Evolutionary conservation across 2,329 filamentous ascomycete genomes (phyloP), one percentile per base, ranked within the genome.

Genomic region (Macrophomina tecta): DNA sequence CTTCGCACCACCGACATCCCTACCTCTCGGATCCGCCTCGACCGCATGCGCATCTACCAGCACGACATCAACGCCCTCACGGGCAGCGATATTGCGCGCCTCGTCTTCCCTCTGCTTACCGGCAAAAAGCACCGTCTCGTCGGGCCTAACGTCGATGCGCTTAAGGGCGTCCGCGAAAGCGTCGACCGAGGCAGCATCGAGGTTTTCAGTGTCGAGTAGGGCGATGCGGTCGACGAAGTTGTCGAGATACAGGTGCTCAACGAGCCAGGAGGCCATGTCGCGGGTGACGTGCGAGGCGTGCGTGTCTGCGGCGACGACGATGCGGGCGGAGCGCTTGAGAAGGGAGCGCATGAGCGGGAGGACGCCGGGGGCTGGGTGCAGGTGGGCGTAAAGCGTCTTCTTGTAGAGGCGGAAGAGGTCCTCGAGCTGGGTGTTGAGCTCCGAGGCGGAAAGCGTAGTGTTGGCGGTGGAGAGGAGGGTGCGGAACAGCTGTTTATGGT

Each of bases 171-270:
- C 63, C n/a, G 51, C 51, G 45, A 65, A 65, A 36, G 23, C 36
- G 38, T 58, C 28, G 36, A 14, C 16, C 36, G 30, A 16, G 18
- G 18, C 45, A 23, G 12, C 49, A 49, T 34, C 61, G 8, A n/a
- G n/a, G 34, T 18, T 42, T 32, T 51, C 38, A 23, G 23, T 23
- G 36, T 48, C 63, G 38, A 65, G 51, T 16, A 56, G 16, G 40
- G 51, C 49, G 30, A 65, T 65, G 30, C 38, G 40, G 51, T 65
- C 63, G 56, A 66, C 56, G 23, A 66, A 66, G 65, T 66, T 66
- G 56, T 51, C 46, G 42, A 66, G 56, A 23, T 62, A 53, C 18
- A 66, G 65, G 49, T 66, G 65, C 55, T 66, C 65, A 28, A 66
- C 30, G 46, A 58, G 45, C 65, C 65, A 66, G 46, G 46, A 36